Evolutionary conservation across 345 rosid genomes (phyloP).

Genomic region (Citropsis articulata): DNA sequence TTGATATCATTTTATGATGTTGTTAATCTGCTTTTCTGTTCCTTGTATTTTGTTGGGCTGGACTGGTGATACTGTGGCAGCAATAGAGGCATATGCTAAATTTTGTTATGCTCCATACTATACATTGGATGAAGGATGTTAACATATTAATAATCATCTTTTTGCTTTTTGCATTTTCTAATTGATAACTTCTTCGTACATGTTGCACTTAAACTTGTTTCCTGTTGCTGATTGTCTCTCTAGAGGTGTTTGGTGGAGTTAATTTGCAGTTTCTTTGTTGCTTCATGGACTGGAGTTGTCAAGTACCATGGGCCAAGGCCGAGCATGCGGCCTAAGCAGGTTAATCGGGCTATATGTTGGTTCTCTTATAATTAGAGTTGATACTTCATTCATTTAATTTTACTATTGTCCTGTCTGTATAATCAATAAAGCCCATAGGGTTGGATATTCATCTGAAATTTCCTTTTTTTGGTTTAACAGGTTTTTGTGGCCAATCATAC

Average conservation of each 20-base stretch:
- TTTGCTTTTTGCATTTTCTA: neutral
- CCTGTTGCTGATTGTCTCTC: constrained; percentile 14
- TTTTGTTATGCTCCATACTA: neutral
- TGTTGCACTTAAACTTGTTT: neutral
- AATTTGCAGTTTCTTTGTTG: constrained; percentile 98
- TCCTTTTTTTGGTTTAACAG: constrained; percentile 43
- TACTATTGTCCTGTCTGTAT: neutral
- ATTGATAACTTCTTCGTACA: neutral
- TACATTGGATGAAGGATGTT: neutral
- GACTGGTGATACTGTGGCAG: neutral
- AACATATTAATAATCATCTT: neutral
- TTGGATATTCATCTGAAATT: constrained; percentile 4
- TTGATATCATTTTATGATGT: neutral
- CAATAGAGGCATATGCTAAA: neutral
- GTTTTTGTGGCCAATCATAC: constrained; percentile 98
- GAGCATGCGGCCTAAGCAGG: constrained; percentile 96
- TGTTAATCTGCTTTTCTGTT: neutral
- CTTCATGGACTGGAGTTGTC: constrained; percentile 98
- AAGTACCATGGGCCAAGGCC: constrained; percentile 98
- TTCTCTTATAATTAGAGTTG: neutral
- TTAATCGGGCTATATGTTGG: constrained; percentile 9
- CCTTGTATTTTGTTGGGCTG: neutral
- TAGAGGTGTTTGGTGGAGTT: constrained; percentile 95
- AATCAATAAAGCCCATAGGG: neutral
- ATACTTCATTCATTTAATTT: neutral